A percentile compares a stretch with the other conserved stretches of the same genome.
Conservation (phyloP, 129 eudicot species). For the Lonicera japonica region DNA sequence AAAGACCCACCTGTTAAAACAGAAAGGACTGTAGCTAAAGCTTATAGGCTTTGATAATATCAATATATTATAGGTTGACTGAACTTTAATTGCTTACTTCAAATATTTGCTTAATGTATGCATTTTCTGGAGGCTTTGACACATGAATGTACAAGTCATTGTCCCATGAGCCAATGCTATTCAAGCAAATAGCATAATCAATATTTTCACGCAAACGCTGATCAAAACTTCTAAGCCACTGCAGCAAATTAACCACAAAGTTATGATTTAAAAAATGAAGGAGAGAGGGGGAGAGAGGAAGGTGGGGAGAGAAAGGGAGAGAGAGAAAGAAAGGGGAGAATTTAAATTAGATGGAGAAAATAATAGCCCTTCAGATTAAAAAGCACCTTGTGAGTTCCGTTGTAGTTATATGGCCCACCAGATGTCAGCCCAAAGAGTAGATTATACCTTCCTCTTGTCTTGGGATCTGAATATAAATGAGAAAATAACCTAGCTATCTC, state of each 20-base stretch:
- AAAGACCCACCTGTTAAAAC: slow-evolving; percentile 7
- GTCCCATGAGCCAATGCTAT: slow-evolving; percentile 70
- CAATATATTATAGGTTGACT: background rate
- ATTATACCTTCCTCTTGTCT: slow-evolving; percentile 89
- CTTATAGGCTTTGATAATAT: background rate
- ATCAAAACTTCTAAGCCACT: slow-evolving; percentile 97
- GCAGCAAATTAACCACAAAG: slow-evolving; percentile 7
- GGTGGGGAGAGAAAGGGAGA: too few species aligned
- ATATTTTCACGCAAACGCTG: slow-evolving; percentile 87
- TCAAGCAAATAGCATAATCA: slow-evolving; percentile 93
- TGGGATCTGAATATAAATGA: slow-evolving; percentile 76
- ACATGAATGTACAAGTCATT: slow-evolving; percentile 79
- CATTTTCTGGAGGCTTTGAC: slow-evolving; percentile 97
- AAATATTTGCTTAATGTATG: slow-evolving; percentile 77
- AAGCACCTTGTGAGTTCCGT: slow-evolving; percentile 89
- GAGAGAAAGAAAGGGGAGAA: too few species aligned
- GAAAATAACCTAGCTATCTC: slow-evolving; percentile 95
- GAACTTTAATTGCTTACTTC: slow-evolving; percentile 39
- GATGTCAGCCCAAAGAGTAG: slow-evolving; percentile 95
- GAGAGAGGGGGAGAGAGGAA: too few species aligned
- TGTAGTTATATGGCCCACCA: slow-evolving; percentile 98
- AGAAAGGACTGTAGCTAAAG: background rate
- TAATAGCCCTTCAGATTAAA: slow-evolving; percentile 2
- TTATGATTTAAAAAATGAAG: too few species aligned
- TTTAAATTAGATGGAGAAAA: too few species aligned